Conservation (phyloP, 2,329 filamentous ascomycete genomes). For the Penicillium griseofulvum region DNA sequence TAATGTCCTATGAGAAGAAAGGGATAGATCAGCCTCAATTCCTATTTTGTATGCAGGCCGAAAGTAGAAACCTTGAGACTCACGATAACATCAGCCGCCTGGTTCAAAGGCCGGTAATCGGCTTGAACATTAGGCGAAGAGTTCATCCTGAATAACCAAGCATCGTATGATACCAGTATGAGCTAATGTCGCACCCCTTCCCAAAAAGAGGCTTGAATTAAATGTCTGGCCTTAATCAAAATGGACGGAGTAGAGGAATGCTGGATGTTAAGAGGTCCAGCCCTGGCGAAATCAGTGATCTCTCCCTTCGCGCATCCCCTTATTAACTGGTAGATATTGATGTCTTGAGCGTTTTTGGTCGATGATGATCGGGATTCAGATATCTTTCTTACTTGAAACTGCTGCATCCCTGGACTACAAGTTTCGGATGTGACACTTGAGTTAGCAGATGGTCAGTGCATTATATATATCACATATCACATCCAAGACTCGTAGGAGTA, state of each 20-base stretch:
- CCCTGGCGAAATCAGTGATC: neutral
- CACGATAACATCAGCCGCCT: constrained; percentile 1
- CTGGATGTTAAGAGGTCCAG: neutral
- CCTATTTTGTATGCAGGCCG: neutral
- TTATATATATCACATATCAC: neutral
- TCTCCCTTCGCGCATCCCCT: neutral
- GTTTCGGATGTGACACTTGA: too few species aligned
- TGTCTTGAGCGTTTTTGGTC: too few species aligned
- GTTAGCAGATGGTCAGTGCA: neutral
- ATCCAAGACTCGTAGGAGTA: neutral
- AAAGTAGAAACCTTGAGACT: neutral
- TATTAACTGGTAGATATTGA: neutral
- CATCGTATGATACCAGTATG: neutral
- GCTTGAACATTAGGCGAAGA: neutral
- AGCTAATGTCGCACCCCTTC: neutral
- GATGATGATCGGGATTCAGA: neutral
- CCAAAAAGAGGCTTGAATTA: neutral
- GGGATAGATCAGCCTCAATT: neutral
- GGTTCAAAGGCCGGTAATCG: constrained; percentile 3
- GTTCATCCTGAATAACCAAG: neutral
- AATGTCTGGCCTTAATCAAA: neutral
- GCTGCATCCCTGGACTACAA: neutral
- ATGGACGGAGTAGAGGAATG: constrained; percentile 3
- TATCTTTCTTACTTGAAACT: neutral
- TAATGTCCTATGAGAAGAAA: neutral